Evolutionary conservation across 2,329 filamentous ascomycete genomes (phyloP).

Genomic region (Delphinella strobiligena): DNA sequence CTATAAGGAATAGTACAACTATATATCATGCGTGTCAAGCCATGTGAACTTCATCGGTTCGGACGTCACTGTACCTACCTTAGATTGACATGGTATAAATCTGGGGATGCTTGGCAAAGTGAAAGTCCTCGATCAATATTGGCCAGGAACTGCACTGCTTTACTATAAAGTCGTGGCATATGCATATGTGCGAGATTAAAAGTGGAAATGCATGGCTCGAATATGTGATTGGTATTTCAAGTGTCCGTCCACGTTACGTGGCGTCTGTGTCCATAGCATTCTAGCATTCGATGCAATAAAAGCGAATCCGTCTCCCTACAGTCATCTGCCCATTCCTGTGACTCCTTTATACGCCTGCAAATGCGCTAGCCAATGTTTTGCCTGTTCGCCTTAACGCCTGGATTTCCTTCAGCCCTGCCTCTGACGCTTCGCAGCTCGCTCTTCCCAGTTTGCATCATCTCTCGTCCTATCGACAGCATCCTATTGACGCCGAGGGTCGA

Average conservation of each 20-base stretch:
- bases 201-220: no score
- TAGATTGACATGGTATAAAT: no score
- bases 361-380: not conserved
- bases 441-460: not conserved
- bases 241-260: no score
- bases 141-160: not conserved
- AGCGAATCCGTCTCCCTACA: not conserved
- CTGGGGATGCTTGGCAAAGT: not conserved
- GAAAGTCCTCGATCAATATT: not conserved
- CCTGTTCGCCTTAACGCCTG: not conserved
- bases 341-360: not conserved
- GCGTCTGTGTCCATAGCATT: no score
- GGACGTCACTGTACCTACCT: not conserved
- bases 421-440: not conserved
- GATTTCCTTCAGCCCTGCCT: not conserved
- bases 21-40: no score
- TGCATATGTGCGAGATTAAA: no score
- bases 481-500: slow-evolving; percentile 8
- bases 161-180: no score
- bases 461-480: not conserved
- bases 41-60: not conserved
- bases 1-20: no score
- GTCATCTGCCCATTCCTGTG: not conserved
- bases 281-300: not conserved
- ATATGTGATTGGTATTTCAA: no score